Conservation (phyloP, 169 alveolate genomes). For the Theileria orientalis region DNA sequence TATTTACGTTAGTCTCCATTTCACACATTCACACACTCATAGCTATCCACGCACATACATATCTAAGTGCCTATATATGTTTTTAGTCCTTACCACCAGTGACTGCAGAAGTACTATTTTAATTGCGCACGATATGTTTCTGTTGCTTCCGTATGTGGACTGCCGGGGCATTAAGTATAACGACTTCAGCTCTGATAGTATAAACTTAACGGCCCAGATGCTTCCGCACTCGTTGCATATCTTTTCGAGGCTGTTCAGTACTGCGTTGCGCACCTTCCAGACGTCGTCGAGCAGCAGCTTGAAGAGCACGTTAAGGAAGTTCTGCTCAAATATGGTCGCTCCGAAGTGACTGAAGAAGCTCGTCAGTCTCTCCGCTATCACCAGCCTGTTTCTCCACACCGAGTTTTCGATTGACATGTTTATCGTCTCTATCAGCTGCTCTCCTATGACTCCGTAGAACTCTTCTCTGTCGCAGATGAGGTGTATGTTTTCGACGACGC, state of each 20-base stretch:
- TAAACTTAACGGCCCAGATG: slow-evolving; percentile 43
- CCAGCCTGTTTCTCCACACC: slow-evolving; percentile 57
- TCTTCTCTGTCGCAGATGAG: slow-evolving; percentile 43
- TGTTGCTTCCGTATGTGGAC: slow-evolving; percentile 16
- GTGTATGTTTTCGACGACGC: slow-evolving; percentile 46
- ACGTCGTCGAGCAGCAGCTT: slow-evolving; percentile 51
- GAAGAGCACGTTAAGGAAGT: slow-evolving; percentile 36
- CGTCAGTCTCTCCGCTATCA: slow-evolving; percentile 49
- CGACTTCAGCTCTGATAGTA: slow-evolving; percentile 29
- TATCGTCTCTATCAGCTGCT: slow-evolving; percentile 31
- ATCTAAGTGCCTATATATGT: background rate
- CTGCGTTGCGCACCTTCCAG: slow-evolving; percentile 63
- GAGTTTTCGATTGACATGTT: slow-evolving; percentile 29
- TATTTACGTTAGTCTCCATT: too few species aligned
- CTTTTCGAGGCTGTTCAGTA: slow-evolving; percentile 31
- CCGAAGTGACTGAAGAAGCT: slow-evolving; percentile 56
- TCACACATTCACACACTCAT: too few species aligned
- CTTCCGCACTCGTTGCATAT: slow-evolving; percentile 43
- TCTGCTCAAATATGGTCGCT: slow-evolving; percentile 20
- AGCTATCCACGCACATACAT: too few species aligned
- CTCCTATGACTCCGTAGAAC: slow-evolving; percentile 32
- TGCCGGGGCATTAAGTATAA: slow-evolving; percentile 40
- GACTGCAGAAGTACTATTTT: slow-evolving; percentile 56
- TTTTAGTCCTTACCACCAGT: slow-evolving; percentile 40
- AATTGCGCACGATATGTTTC: slow-evolving; percentile 20